Evolutionary conservation across 495 filamentous ascomycete species (phyloP), one percentile per base, ranked within the genome.

Genomic region (Achaetomiella virescens): DNA sequence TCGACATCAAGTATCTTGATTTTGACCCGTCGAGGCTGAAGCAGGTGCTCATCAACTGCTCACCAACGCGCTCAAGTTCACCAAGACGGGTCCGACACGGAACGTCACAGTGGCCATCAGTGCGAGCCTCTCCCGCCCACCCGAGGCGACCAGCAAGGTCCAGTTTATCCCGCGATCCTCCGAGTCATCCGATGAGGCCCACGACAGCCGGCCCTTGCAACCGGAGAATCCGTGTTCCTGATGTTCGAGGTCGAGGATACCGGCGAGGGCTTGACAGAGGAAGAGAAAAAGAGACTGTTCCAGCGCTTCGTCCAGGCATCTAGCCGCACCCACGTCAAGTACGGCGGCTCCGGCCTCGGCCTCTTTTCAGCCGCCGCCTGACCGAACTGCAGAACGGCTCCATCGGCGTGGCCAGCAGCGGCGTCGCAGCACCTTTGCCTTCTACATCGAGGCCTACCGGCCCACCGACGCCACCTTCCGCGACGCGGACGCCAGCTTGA

Each of bases 41-140:
- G 52, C 89, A 91, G 63, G 84, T 91, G 2, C 72, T 85, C 3
- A 84, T 88, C 58, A 89, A 89, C 58, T 89, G 1, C 67, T 86
- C 48, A 84, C 83, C 0, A 89, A 89, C 57, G 82, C 87, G 1
- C 85, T 90, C 55, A 90, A 90, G 61, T 90, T 89, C 59, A 89
- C 86, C 2, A 83, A 80, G 75, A 67, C 70, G 54, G 69, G 67
- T 1, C 58, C 60, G 11, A 66, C 57, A 5, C 61, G 69, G 21
- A 69, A 71, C 40, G 70, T 73, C n/a, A 64, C 67, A 8, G 67
- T 73, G 11, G 54, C 61, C 31, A 46, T 70, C 43, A 66, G 65
- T 29, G 70, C 67, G 12, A 67, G 64, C 44, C 53, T 59, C 21
- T 46, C 52, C 7, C 63, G 61, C 12, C 69, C 70, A 3, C 64